Evolutionary conservation across 1,139 yeast species (phyloP).

Genomic region (Yamadazyma siamensis): DNA sequence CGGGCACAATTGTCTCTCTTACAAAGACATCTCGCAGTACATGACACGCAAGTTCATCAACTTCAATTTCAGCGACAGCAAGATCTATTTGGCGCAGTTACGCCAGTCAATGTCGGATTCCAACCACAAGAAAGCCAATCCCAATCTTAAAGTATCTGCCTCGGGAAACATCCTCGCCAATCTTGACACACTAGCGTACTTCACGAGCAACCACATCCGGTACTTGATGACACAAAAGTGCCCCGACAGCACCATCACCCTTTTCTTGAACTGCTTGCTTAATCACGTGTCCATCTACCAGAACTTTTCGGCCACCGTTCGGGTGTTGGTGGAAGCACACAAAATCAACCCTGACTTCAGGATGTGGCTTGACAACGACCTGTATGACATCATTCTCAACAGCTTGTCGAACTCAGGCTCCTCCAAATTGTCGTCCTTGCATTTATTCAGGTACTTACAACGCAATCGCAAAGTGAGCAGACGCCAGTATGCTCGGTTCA

Average conservation of each 20-base stretch:
- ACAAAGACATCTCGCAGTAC: constrained; percentile 28
- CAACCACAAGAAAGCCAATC: constrained; percentile 11
- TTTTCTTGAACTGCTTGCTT: constrained; percentile 37
- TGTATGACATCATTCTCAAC: constrained; percentile 28
- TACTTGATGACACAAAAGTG: constrained; percentile 19
- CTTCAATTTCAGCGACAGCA: constrained; percentile 22
- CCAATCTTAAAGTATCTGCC: constrained; percentile 19
- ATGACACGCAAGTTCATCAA: constrained; percentile 30
- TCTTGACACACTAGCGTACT: constrained; percentile 19
- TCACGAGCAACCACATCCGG: constrained; percentile 23
- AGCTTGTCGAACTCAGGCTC: constrained; percentile 29
- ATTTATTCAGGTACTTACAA: constrained; percentile 21
- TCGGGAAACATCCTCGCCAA: constrained; percentile 36
- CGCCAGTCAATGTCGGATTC: neutral
- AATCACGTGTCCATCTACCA: constrained; percentile 35
- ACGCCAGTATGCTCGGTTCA: constrained; percentile 18
- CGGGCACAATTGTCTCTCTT: constrained; percentile 13
- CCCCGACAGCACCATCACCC: constrained; percentile 19
- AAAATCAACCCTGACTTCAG: constrained; percentile 15
- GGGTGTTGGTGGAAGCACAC: constrained; percentile 21
- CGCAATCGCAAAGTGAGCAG: constrained; percentile 11
- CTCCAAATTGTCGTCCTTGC: constrained; percentile 24
- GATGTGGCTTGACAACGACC: constrained; percentile 28
- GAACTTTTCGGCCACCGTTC: constrained; percentile 31
- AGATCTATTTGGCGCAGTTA: constrained; percentile 13